Conservation (phyloP, 2,329 filamentous ascomycete species). For the Alternaria triticimaculans region DNA sequence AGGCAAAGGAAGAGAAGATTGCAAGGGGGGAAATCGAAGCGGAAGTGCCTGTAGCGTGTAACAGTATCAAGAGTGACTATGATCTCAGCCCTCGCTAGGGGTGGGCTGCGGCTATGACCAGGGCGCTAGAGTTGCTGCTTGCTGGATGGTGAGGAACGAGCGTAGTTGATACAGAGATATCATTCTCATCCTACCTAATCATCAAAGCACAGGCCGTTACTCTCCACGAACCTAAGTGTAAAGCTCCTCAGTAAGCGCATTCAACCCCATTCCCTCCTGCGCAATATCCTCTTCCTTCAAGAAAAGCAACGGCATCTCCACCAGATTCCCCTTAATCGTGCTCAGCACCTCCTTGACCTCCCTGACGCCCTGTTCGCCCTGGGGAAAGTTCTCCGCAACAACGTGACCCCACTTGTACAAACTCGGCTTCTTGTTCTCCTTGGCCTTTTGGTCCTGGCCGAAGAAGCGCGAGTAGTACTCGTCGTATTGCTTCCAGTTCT, state of each 20-base stretch:
- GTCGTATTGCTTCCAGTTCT: slow-evolving; percentile 76
- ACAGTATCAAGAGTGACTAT: slow-evolving; percentile 3
- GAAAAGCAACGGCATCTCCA: slow-evolving; percentile 93
- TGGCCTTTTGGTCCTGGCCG: slow-evolving; percentile 52
- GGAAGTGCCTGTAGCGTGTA: not conserved
- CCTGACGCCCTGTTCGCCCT: slow-evolving; percentile 51
- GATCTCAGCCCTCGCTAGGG: slow-evolving; percentile 8
- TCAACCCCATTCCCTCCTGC: slow-evolving; percentile 72
- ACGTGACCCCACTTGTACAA: slow-evolving; percentile 87
- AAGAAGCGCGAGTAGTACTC: slow-evolving; percentile 74
- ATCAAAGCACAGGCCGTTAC: not conserved
- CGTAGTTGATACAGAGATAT: not conserved
- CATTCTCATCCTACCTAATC: not conserved
- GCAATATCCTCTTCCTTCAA: slow-evolving; percentile 86
- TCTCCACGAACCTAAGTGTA: slow-evolving; percentile 48
- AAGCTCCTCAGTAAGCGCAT: slow-evolving; percentile 57
- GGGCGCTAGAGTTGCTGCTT: no score
- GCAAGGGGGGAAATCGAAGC: slow-evolving; percentile 3
- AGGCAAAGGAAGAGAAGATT: slow-evolving; percentile 1
- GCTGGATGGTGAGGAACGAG: no score
- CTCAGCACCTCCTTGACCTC: slow-evolving; percentile 74
- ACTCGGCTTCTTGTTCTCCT: slow-evolving; percentile 54
- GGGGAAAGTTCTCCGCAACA: slow-evolving; percentile 61
- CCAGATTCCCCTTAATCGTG: slow-evolving; percentile 64
- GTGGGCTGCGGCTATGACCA: not conserved